These are phyloP conservation scores for Petrea volubilis DNA, from an alignment of 257 asterid species.

Conservation along the genomic window DNA sequence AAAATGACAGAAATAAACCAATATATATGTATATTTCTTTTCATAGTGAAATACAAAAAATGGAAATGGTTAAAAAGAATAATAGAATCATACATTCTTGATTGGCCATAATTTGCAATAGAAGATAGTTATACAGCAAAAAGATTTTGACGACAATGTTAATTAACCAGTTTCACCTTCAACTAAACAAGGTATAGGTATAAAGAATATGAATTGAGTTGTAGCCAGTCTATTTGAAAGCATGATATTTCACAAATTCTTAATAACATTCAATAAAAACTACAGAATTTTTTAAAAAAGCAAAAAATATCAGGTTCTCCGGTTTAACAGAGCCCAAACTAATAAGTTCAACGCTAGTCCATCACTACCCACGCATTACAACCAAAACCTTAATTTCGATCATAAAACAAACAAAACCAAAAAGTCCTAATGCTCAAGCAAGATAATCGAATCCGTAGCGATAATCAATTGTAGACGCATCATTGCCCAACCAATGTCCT, in stretches of 20 bases:
- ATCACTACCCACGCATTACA: background rate
- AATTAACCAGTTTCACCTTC: background rate
- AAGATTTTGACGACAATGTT: background rate
- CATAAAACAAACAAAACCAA: slow-evolving; percentile 13
- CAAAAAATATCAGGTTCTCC: background rate
- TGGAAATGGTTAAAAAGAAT: background rate
- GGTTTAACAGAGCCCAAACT: background rate
- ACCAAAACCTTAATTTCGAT: slow-evolving; percentile 28
- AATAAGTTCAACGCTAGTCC: background rate
- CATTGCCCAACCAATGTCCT: background rate
- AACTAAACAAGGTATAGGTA: slow-evolving; percentile 1
- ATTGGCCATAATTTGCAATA: background rate
- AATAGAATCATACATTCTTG: background rate
- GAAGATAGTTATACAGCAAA: background rate
- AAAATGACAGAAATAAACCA: background rate
- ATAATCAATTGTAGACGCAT: background rate
- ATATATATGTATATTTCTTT: too few relatives aligned
- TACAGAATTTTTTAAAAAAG: background rate
- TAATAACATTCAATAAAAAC: background rate
- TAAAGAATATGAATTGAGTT: background rate
- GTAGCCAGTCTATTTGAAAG: background rate
- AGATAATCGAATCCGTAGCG: background rate
- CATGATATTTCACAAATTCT: background rate
- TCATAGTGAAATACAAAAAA: background rate
- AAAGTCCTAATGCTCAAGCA: slow-evolving; percentile 29